Conservation (phyloP, 1,139 yeast genomes). For the Candida sanyaensis region DNA sequence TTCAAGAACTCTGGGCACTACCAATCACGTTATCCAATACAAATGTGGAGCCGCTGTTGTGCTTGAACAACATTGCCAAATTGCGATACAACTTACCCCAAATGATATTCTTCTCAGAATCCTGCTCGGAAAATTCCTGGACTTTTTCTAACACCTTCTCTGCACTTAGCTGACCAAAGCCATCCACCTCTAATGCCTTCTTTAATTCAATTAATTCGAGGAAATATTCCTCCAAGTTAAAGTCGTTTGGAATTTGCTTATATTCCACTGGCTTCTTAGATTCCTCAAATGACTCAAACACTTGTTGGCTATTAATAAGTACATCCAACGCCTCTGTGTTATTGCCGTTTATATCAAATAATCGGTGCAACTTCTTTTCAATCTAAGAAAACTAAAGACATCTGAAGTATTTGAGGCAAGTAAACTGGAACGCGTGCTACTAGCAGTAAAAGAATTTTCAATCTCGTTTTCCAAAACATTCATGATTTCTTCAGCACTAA, state of each 20-base stretch:
- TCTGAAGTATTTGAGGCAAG: constrained; percentile 21
- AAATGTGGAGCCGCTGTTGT: constrained; percentile 33
- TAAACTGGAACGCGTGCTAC: constrained; percentile 17
- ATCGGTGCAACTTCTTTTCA: constrained; percentile 20
- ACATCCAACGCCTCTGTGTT: constrained; percentile 37
- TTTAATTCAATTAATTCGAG: constrained; percentile 33
- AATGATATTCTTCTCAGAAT: constrained; percentile 22
- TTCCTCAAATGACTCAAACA: constrained; percentile 19
- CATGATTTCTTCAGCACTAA: constrained; percentile 16
- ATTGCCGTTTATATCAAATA: constrained; percentile 32
- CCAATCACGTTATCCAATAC: constrained; percentile 38
- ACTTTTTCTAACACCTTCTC: constrained; percentile 13
- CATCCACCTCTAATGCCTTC: constrained; percentile 9
- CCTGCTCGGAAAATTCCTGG: constrained; percentile 10
- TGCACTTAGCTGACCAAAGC: constrained; percentile 18
- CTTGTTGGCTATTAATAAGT: constrained; percentile 26
- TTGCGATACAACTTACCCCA: constrained; percentile 34
- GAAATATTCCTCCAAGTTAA: constrained; percentile 35
- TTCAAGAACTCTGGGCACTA: constrained; percentile 28
- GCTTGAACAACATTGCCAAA: constrained; percentile 31
- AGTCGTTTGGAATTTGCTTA: constrained; percentile 40
- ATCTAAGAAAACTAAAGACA: constrained; percentile 21
- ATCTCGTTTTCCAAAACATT: constrained; percentile 21
- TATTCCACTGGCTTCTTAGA: constrained; percentile 17
- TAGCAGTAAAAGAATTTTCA: constrained; percentile 18